Percentiles rank a stretch among this genome's conserved stretches.
Conservation (phyloP, 257 asterid species). For the Schizonepeta tenuifolia region DNA sequence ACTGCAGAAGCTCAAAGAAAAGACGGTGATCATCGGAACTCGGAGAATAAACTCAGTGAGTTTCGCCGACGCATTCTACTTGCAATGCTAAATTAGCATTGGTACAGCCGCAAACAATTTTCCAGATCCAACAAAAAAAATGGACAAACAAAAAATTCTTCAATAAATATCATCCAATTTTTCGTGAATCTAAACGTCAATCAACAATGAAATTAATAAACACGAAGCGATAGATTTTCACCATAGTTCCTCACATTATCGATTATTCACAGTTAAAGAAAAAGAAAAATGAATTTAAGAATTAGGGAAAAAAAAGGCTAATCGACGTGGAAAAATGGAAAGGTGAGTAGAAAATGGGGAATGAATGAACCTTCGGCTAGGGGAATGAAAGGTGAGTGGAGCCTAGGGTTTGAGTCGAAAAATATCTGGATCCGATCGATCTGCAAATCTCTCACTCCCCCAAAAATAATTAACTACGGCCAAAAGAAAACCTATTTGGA, state of each 20-base stretch:
- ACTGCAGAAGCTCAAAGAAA: slow-evolving; percentile 13
- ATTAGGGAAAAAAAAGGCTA: background rate
- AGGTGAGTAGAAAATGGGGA: slow-evolving; percentile 22
- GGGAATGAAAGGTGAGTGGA: slow-evolving; percentile 55
- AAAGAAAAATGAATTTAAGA: background rate
- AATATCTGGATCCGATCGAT: slow-evolving; percentile 69
- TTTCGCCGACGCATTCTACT: slow-evolving; percentile 32
- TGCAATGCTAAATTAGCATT: slow-evolving; percentile 42
- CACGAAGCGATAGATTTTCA: background rate
- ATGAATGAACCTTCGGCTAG: slow-evolving; percentile 51
- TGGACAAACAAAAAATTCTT: slow-evolving; percentile 3
- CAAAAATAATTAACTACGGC: slow-evolving; percentile 20
- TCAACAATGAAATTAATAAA: background rate
- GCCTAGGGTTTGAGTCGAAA: slow-evolving; percentile 55
- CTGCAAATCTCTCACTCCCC: slow-evolving; percentile 56
- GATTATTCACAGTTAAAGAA: background rate
- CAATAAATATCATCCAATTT: slow-evolving; percentile 14
- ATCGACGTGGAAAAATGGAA: slow-evolving; percentile 14
- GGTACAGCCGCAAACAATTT: slow-evolving; percentile 26
- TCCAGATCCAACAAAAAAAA: slow-evolving; percentile 39
- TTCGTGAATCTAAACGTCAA: slow-evolving; percentile 41
- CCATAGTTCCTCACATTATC: slow-evolving; percentile 38
- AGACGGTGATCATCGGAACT: slow-evolving; percentile 12
- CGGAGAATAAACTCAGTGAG: slow-evolving; percentile 13
- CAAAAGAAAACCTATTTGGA: background rate